phyloP scores from a whole-genome alignment of 2,329 filamentous ascomycete genomes.

The Fusarium torulosum region DNA sequence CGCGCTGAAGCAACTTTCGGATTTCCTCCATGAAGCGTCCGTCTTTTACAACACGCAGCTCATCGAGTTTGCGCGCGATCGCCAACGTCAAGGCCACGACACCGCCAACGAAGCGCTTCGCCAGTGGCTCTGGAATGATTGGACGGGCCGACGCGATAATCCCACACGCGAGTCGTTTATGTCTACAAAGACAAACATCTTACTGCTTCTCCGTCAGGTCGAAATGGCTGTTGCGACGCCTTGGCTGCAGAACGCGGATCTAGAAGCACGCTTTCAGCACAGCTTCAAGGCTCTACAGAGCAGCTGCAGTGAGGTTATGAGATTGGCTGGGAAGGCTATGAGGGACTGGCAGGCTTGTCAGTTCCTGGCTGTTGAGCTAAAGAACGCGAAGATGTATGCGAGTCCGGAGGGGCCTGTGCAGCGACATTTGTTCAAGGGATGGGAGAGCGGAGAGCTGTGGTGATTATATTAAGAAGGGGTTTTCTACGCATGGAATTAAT shows the following conservation, averaged over 20 bases:
- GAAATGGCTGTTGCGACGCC: conserved; percentile 17
- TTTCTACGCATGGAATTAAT: not conserved
- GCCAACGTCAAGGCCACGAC: conserved; percentile 16
- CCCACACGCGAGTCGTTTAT: conserved; percentile 18
- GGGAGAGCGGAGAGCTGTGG: conserved; percentile 6
- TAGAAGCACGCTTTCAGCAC: conserved; percentile 21
- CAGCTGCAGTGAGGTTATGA: conserved; percentile 21
- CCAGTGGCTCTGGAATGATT: conserved; percentile 32
- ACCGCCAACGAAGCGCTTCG: conserved; percentile 20
- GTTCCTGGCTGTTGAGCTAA: conserved; percentile 33
- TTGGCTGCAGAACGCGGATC: conserved; percentile 20
- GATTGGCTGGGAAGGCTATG: conserved; percentile 24
- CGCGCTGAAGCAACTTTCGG: conserved; percentile 33
- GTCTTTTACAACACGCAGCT: conserved; percentile 30
- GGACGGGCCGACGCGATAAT: conserved; percentile 14
- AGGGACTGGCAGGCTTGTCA: conserved; percentile 33
- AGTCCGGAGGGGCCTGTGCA: conserved; percentile 30
- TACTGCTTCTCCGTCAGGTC: conserved; percentile 21
- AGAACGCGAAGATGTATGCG: conserved; percentile 27
- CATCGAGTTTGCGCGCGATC: conserved; percentile 18
- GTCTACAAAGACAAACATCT: conserved; percentile 27
- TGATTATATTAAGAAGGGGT: not conserved
- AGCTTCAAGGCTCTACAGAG: conserved; percentile 7
- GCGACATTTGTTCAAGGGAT: conserved; percentile 29
- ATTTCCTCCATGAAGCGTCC: conserved; percentile 17